Conservation (phyloP, 495 filamentous ascomycete species). For the Tuber borchii region DNA sequence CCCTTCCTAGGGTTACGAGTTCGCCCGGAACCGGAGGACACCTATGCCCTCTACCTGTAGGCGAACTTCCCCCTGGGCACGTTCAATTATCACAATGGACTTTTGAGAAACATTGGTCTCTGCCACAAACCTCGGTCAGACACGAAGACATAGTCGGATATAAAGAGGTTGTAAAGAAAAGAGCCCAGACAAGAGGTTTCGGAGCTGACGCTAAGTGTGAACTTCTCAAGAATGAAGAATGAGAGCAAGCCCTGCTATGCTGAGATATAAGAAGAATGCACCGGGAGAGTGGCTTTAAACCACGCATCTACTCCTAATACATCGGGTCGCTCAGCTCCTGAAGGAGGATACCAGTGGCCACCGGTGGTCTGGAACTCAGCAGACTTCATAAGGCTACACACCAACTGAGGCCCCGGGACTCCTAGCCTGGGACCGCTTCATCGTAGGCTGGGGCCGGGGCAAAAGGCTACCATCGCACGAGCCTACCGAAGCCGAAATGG, state of each 20-base stretch:
- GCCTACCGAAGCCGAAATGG: neutral
- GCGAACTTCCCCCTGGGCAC: constrained; percentile 17
- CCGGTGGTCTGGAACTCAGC: neutral
- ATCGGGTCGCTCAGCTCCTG: neutral
- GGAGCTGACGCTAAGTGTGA: neutral
- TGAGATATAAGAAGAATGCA: neutral
- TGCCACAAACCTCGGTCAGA: neutral
- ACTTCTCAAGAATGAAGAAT: neutral
- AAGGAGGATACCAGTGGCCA: neutral
- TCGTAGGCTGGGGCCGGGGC: neutral
- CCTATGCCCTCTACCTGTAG: constrained; percentile 43
- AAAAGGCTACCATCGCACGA: neutral
- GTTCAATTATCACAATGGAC: neutral
- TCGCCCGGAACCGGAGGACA: neutral
- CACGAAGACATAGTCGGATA: neutral
- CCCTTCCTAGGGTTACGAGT: neutral
- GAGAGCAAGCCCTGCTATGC: neutral
- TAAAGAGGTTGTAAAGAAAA: neutral
- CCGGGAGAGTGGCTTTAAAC: neutral
- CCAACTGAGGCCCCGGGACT: neutral
- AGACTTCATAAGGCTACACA: neutral
- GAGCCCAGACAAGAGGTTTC: neutral
- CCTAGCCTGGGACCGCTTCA: neutral
- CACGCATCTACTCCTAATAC: neutral
- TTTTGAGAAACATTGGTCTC: neutral